phyloP scores from a whole-genome alignment of 495 filamentous ascomycete species.

The Jackrogersella multiformis region DNA sequence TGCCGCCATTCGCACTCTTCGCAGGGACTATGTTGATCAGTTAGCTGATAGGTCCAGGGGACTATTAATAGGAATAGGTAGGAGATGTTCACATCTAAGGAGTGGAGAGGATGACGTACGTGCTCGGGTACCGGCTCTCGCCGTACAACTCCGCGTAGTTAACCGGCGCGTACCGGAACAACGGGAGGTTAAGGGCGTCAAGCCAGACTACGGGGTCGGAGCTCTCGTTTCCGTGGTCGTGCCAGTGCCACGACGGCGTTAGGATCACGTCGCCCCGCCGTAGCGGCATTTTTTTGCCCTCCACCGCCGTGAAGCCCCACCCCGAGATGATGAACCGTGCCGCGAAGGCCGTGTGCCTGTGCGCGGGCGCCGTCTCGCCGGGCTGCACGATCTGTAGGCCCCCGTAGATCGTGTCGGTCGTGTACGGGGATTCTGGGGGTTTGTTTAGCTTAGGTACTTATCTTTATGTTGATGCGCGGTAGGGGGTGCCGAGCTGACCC shows the following conservation, averaged over 20 bases:
- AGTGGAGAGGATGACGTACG: not conserved
- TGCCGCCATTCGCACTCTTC: conserved; percentile 2
- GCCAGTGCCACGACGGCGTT: conserved; percentile 1
- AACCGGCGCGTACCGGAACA: not conserved
- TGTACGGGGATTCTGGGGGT: not conserved
- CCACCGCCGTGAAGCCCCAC: not conserved
- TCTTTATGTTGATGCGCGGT: not conserved
- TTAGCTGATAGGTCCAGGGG: too few relatives aligned
- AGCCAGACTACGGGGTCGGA: not conserved
- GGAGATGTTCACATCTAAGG: too few relatives aligned
- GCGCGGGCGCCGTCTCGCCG: not conserved
- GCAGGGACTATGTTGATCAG: not conserved
- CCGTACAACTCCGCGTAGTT: not conserved
- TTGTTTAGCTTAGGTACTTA: not conserved
- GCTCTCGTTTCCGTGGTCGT: not conserved
- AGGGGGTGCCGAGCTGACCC: not conserved
- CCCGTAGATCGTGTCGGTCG: not conserved
- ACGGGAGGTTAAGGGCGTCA: not conserved
- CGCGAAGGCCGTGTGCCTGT: not conserved
- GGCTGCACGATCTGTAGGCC: not conserved
- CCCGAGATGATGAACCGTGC: not conserved
- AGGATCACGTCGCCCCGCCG: not conserved
- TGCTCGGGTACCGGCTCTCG: conserved; percentile 5
- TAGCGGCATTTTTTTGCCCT: not conserved
- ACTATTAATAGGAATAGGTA: too few relatives aligned